Percentiles rank a stretch among this genome's conserved stretches.
These are phyloP conservation scores for Apiospora arundinis DNA, from an alignment of 2,329 filamentous ascomycete species.

Conservation along the genomic window DNA sequence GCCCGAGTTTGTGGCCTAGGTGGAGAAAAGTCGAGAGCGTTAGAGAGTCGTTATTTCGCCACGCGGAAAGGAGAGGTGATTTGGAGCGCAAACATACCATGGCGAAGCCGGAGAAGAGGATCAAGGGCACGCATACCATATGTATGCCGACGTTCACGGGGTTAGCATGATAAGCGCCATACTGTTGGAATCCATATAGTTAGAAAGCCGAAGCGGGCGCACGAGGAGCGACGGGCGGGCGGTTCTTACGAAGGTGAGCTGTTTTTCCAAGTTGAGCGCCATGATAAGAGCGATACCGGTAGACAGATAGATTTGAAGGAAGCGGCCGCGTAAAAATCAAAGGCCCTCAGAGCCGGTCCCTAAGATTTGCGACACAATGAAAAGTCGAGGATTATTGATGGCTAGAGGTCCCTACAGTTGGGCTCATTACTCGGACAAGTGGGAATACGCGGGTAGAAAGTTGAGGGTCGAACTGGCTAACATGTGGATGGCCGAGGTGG, in stretches of 20 bases:
- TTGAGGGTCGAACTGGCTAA: conserved; percentile 15
- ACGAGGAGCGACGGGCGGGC: conserved; percentile 16
- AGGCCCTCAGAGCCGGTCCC: conserved; percentile 8
- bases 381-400: background rate
- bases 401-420: conserved; percentile 3
- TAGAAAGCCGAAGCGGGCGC: background rate
- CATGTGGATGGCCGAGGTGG: conserved; percentile 18
- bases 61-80: conserved; percentile 13
- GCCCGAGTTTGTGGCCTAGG: conserved; percentile 66
- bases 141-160: conserved; percentile 79
- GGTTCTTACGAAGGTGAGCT: conserved; percentile 77
- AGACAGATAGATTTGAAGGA: conserved; percentile 25
- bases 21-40: conserved; percentile 29
- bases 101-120: conserved; percentile 73
- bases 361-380: background rate
- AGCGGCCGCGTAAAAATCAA: conserved; percentile 25
- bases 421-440: conserved; percentile 13
- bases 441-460: background rate
- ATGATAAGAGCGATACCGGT: conserved; percentile 44
- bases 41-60: background rate
- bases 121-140: conserved; percentile 78
- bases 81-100: conserved; percentile 60
- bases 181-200: conserved; percentile 56
- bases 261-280: conserved; percentile 80
- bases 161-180: conserved; percentile 84